A percentile compares a stretch with the other conserved stretches of the same genome.
Conservation (phyloP, 75 land plant species). For the Larix kaempferi region DNA sequence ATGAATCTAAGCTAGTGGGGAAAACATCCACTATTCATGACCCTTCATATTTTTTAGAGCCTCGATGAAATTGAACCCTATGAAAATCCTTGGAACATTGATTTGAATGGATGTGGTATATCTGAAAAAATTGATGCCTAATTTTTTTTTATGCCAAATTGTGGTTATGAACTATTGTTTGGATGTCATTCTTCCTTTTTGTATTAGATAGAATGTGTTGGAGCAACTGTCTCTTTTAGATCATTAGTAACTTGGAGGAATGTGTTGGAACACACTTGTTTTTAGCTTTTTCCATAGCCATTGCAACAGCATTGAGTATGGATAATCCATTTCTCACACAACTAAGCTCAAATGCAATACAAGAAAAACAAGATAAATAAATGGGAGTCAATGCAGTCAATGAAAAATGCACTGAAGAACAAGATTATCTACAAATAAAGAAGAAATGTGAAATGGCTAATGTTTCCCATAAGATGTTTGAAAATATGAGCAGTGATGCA, state of each 20-base stretch:
- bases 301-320: conserved; percentile 83
- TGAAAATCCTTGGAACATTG: too few relatives aligned
- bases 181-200: too few relatives aligned
- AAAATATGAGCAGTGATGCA: conserved; percentile 76
- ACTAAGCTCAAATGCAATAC: conserved; percentile 21
- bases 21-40: too few relatives aligned
- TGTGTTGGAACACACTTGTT: conserved; percentile 43
- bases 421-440: conserved; percentile 38
- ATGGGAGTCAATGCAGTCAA: neutral
- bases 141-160: too few relatives aligned
- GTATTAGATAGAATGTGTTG: too few relatives aligned
- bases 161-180: too few relatives aligned
- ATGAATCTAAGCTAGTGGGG: too few relatives aligned
- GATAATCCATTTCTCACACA: conserved; percentile 71
- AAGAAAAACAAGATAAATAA: conserved; percentile 14
- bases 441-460: conserved; percentile 45
- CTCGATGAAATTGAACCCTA: too few relatives aligned
- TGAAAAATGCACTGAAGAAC: conserved; percentile 8
- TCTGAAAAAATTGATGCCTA: too few relatives aligned
- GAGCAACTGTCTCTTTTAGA: conserved; percentile 29
- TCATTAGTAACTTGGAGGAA: conserved; percentile 27
- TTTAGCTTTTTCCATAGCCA: conserved; percentile 73
- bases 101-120: too few relatives aligned
- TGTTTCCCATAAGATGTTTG: conserved; percentile 49
- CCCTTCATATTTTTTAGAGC: too few relatives aligned